Evolutionary conservation across 306 rosid genomes (phyloP).

Genomic region (barrel medic (Medicago truncatula)): MtrunA17r5.0-ANR NC_053046.1:43251501-43252000

Average conservation of each 20-base stretch:
- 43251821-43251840: no score
- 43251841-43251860: background rate
- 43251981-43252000: constrained; percentile 85
- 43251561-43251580: constrained; percentile 41
- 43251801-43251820: no score
- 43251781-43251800: no score
- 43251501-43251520: constrained; percentile 77
- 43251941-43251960: constrained; percentile 75
- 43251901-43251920: constrained; percentile 76
- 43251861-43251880: no score
- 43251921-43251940: constrained; percentile 79
- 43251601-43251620: constrained; percentile 80
- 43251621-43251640: constrained; percentile 88
- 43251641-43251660: constrained; percentile 62
- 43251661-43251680: constrained; percentile 79
- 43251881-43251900: constrained; percentile 47
- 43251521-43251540: constrained; percentile 73
- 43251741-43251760: no score
- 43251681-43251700: constrained; percentile 86
- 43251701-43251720: constrained; percentile 41
- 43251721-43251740: background rate
- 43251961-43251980: constrained; percentile 88
- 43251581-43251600: constrained; percentile 64
- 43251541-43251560: constrained; percentile 79
- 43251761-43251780: no score